These are phyloP conservation scores for Cercospora sp. DNA, from an alignment of 2,329 filamentous ascomycete species.

Conservation along the genomic window DNA sequence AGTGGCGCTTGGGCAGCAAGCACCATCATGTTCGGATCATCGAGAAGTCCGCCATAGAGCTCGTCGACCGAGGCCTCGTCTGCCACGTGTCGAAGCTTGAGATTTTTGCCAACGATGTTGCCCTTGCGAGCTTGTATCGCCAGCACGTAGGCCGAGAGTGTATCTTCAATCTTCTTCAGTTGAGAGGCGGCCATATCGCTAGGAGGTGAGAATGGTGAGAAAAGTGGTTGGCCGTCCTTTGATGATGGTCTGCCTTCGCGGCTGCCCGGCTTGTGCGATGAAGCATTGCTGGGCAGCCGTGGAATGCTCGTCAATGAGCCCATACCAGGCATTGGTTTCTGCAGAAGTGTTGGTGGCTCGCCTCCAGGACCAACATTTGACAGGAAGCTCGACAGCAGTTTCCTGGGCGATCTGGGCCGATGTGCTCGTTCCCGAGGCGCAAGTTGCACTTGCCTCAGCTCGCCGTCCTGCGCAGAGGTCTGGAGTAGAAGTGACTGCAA, in stretches of 20 bases:
- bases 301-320: conserved; percentile 29
- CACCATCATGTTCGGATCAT: conserved; percentile 77
- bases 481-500: conserved; percentile 63
- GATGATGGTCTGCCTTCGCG: conserved; percentile 41
- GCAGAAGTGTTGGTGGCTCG: conserved; percentile 32
- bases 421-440: conserved; percentile 56
- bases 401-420: conserved; percentile 82
- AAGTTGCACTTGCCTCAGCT: conserved; percentile 22
- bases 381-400: conserved; percentile 76
- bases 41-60: conserved; percentile 83
- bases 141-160: conserved; percentile 78
- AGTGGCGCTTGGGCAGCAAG: conserved; percentile 72
- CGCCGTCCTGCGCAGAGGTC: conserved; percentile 24
- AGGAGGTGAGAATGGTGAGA: conserved; percentile 53
- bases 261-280: conserved; percentile 42
- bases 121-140: conserved; percentile 83
- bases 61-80: conserved; percentile 85
- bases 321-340: conserved; percentile 34
- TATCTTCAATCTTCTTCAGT: conserved; percentile 75
- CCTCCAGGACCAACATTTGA: conserved; percentile 61
- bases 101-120: conserved; percentile 75
- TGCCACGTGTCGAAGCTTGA: conserved; percentile 68
- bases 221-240: conserved; percentile 44
- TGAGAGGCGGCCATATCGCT: conserved; percentile 52
- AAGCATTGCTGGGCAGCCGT: conserved; percentile 27